These are phyloP conservation scores for Cladosporium velox DNA, from an alignment of 2,329 filamentous ascomycete species.

Conservation along the genomic window DNA sequence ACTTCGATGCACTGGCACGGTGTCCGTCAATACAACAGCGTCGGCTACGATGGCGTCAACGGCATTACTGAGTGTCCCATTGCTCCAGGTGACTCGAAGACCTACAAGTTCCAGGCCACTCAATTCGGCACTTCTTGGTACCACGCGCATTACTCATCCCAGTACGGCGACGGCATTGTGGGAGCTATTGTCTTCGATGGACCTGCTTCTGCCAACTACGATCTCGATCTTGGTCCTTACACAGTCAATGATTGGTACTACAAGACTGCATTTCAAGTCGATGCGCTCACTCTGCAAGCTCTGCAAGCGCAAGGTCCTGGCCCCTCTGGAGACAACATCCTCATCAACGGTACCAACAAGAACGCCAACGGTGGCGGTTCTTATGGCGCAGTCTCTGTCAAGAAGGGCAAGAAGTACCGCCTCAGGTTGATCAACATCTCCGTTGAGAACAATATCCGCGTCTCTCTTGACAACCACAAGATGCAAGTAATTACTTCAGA, in stretches of 20 bases:
- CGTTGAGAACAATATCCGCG: conserved; percentile 47
- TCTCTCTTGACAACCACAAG: conserved; percentile 39
- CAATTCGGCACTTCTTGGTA: conserved; percentile 52
- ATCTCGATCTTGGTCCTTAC: conserved; percentile 63
- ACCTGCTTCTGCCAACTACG: conserved; percentile 60
- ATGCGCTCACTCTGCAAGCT: conserved; percentile 36
- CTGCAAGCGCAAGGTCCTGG: conserved; percentile 37
- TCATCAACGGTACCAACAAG: conserved; percentile 45
- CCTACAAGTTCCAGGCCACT: conserved; percentile 60
- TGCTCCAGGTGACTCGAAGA: conserved; percentile 54
- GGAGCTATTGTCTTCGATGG: conserved; percentile 65
- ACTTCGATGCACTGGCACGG: conserved; percentile 67
- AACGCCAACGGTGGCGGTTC: conserved; percentile 36
- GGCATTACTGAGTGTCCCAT: conserved; percentile 50
- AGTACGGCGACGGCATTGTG: conserved; percentile 60
- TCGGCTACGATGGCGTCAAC: conserved; percentile 60
- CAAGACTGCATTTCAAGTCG: conserved; percentile 30
- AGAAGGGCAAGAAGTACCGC: conserved; percentile 44
- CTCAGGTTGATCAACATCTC: conserved; percentile 51
- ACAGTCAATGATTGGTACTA: conserved; percentile 62
- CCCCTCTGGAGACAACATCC: conserved; percentile 53
- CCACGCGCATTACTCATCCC: conserved; percentile 59
- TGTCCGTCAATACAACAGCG: conserved; percentile 58
- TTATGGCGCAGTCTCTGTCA: conserved; percentile 37
- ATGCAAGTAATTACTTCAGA: conserved; percentile 42